Evolutionary conservation across 192 early-diverging fungal species (phyloP), one percentile per base, ranked within the genome.

Genomic region (Coemansia umbellata): DNA sequence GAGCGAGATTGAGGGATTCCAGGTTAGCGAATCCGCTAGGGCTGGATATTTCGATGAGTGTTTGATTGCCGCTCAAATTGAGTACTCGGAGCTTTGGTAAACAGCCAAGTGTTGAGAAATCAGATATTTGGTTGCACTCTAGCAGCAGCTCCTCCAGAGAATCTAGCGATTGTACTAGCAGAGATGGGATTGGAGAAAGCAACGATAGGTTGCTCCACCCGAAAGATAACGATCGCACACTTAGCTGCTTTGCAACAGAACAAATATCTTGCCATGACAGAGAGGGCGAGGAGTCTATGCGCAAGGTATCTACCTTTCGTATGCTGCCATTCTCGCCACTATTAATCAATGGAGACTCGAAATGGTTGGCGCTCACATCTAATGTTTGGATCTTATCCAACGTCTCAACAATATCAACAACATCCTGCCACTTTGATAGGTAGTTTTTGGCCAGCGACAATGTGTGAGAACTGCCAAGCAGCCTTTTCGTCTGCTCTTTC

Each of bases 281-380:
- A 6, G 9, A 7, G 2, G 60, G 60, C 18, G 52, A 50, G 3
- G 55, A 37, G 42, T 70, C 56, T 0, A 70, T 14, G 3, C 61
- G 60, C 45, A 70, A 26, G 7, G 56, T 55, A 23, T 58, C 47
- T 3, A 70, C 27, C 1, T 17, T 33, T 4, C 35, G 23, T 13
- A 4, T 17, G 14, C 5, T 3, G 0, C 1, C 10, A 1, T 27
- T 5, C 8, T 52, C 33, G 3, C 14, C 13, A 35, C 8, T 8
- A 18, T 27, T 8, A 15, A 14, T 11, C 24, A 60, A 1, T 1
- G 57, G 58, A 0, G 39, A 15, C 1, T 44, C 47, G 19, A 60
- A 44, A 19, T 63, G 60, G 47, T 70, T 70, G 10, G 50, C 60
- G 39, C 68, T 70, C 5, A 70, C 37, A 28, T 70, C 68, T 35